Evolutionary conservation across 2,329 filamentous ascomycete genomes (phyloP), one percentile per base, ranked within the genome.

Genomic region (Thelonectria discophora): DNA sequence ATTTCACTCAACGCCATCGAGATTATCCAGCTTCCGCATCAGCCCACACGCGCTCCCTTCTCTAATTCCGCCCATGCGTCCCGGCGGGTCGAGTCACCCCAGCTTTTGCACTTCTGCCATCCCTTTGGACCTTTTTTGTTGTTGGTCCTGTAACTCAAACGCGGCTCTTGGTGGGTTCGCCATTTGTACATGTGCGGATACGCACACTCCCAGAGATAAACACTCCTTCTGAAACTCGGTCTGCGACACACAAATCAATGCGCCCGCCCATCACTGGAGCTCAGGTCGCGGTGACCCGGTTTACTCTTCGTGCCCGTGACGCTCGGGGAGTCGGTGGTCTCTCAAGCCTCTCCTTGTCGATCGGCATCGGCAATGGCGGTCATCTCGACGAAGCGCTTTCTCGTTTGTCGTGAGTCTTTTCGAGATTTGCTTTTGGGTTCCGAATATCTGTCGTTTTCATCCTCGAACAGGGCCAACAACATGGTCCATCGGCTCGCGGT

Each of bases 211-310:
- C 34, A 15, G 3, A 18, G 48, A 32, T 55, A 45, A 53, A 58
- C 43, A 39, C 21, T 39, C 11, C n/a, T 18, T 55, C 53, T 55
- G 53, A 55, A 55, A 55, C 53, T 18, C 27, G 45, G 20, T 10
- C 53, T 21, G 51, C 46, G 15, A 17, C 12, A 49, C 12, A 39
- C 53, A 49, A 39, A 47, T 55, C 53, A 48, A 55, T 55, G 53
- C 53, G 32, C 48, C 34, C 50, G 47, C 46, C 34, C 47, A 47
- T 60, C 52, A 52, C 46, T 46, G 52, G 58, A 46, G 53, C 51
- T 46, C 18, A 60, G 50, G 57, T 60, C 51, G 54, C 54, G 30
- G 34, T 43, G 58, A n/a, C 30, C 52, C 46, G 42, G 34, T 55
- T 40, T 39, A 40, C 17, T 52, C n/a, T 40, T 37, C 43, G 47